A percentile compares a stretch with the other conserved stretches of the same genome.
These are phyloP conservation scores for Chloranthus sessilifolius DNA, from an alignment of 164 flowering plant species.

Conservation along the genomic window DNA sequence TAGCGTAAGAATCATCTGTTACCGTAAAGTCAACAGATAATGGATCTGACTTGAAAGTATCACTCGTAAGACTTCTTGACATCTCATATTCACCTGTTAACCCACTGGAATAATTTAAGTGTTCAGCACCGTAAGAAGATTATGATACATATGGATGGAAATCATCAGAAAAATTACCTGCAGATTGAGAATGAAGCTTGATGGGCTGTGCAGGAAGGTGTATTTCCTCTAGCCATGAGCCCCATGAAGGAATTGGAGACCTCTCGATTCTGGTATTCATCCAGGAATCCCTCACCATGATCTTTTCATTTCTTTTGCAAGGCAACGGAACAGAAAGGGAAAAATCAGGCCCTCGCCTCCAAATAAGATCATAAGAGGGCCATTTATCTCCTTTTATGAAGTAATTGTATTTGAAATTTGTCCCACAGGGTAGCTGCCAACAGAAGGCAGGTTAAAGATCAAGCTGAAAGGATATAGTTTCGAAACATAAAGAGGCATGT, in stretches of 20 bases:
- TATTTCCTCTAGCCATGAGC: constrained; percentile 56
- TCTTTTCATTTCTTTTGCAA: constrained; percentile 22
- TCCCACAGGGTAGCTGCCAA: constrained; percentile 50
- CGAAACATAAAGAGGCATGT: constrained; percentile 1
- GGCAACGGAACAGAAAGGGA: constrained; percentile 43
- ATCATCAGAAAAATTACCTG: constrained; percentile 36
- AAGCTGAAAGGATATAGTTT: not conserved
- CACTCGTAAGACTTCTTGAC: constrained; percentile 19
- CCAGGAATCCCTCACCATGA: constrained; percentile 62
- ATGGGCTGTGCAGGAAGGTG: constrained; percentile 13
- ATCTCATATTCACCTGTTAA: constrained; percentile 61
- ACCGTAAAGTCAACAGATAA: constrained; percentile 16
- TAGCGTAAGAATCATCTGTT: constrained; percentile 13
- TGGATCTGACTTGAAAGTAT: constrained; percentile 18
- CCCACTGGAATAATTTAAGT: constrained; percentile 87
- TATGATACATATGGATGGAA: not conserved
- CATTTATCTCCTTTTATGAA: constrained; percentile 44
- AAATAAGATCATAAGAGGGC: constrained; percentile 43
- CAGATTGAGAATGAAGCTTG: constrained; percentile 11
- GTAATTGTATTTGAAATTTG: constrained; percentile 55
- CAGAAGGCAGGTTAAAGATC: not conserved
- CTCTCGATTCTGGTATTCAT: constrained; percentile 24
- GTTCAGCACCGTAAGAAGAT: constrained; percentile 58
- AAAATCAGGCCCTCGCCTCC: constrained; percentile 69
- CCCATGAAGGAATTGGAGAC: constrained; percentile 33